These are phyloP conservation scores for Barbarea vulgaris DNA, from an alignment of 345 rosid genomes.

Conservation along the genomic window DNA sequence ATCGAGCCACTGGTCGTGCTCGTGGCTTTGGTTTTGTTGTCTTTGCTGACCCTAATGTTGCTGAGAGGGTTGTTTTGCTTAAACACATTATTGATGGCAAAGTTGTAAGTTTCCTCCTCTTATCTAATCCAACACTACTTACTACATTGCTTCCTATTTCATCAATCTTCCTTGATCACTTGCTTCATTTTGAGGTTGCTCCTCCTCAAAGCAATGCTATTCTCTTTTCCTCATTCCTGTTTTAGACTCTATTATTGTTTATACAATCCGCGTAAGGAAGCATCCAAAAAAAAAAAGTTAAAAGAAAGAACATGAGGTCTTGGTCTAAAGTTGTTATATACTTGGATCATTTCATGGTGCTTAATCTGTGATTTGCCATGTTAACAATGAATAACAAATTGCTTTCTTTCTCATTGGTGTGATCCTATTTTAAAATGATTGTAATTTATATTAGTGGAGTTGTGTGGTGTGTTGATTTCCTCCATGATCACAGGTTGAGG, in stretches of 20 bases:
- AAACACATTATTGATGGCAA: constrained; percentile 84
- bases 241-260: background rate
- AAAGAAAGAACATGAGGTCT: background rate
- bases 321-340: background rate
- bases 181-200: constrained; percentile 36
- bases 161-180: constrained; percentile 9
- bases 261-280: background rate
- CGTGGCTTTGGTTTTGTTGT: constrained; percentile 95
- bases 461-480: constrained; percentile 17
- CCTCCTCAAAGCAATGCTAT: constrained; percentile 27
- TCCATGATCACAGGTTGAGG: constrained; percentile 77
- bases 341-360: background rate
- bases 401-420: constrained; percentile 1
- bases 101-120: constrained; percentile 57
- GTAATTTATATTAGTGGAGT: background rate
- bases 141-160: constrained; percentile 20
- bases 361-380: constrained; percentile 12
- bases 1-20: constrained; percentile 91
- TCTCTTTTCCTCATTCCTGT: constrained; percentile 28
- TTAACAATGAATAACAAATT: background rate
- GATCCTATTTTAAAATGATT: constrained; percentile 15
- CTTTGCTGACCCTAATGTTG: constrained; percentile 76
- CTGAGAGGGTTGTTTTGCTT: constrained; percentile 76
- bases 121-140: background rate
- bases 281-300: constrained; percentile 5